Evolutionary conservation across 2,329 filamentous ascomycete species (phyloP).

Genomic region (Fusarium subtropicale): DNA sequence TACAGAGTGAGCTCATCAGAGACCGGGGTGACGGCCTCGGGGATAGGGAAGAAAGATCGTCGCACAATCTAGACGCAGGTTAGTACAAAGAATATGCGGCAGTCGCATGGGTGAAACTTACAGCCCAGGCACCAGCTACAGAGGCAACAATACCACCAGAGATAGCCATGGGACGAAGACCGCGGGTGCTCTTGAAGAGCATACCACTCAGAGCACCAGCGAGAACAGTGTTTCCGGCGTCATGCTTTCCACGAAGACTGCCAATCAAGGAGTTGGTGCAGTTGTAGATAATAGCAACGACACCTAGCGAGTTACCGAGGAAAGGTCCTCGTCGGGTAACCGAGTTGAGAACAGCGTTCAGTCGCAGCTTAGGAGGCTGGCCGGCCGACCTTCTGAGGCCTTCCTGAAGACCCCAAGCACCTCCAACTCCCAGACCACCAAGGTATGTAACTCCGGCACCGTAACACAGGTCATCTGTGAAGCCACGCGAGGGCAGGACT

Average conservation of each 20-base stretch:
- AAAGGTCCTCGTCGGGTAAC: slow-evolving; percentile 94
- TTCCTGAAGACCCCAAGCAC: slow-evolving; percentile 92
- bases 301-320: slow-evolving; percentile 93
- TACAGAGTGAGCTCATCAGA: slow-evolving; percentile 48
- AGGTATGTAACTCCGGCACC: slow-evolving; percentile 96
- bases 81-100: slow-evolving; percentile 8
- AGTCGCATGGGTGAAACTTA: slow-evolving; percentile 63
- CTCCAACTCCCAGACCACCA: slow-evolving; percentile 84
- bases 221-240: slow-evolving; percentile 86
- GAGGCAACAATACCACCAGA: slow-evolving; percentile 90
- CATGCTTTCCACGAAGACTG: slow-evolving; percentile 84
- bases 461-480: slow-evolving; percentile 98
- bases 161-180: slow-evolving; percentile 91
- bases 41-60: slow-evolving; percentile 57
- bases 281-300: slow-evolving; percentile 97
- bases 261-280: slow-evolving; percentile 88
- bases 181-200: slow-evolving; percentile 96
- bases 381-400: slow-evolving; percentile 82
- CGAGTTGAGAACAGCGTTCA: slow-evolving; percentile 95
- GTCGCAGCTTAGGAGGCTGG: slow-evolving; percentile 86
- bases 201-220: slow-evolving; percentile 91
- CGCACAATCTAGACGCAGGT: slow-evolving; percentile 50
- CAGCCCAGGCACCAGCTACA: slow-evolving; percentile 89
- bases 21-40: slow-evolving; percentile 49
- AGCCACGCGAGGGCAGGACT: slow-evolving; percentile 92